Percentiles rank a stretch among this genome's conserved stretches.
These are phyloP conservation scores for Mycena crocata DNA, from an alignment of 768 basidiomycete genomes.

Conservation along the genomic window DNA sequence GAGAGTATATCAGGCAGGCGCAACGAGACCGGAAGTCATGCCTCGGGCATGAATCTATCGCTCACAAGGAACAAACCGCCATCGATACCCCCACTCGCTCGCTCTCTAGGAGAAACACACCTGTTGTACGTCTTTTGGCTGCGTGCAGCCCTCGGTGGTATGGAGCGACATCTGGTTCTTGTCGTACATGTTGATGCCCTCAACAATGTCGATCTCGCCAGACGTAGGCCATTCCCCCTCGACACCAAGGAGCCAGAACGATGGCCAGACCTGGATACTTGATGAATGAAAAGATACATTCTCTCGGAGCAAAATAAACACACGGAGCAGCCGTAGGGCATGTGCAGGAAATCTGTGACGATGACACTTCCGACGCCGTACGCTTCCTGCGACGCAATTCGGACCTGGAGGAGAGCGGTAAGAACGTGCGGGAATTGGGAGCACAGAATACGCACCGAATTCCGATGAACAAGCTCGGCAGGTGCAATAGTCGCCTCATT, in stretches of 20 bases:
- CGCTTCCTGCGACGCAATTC: neutral
- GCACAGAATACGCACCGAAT: slow-evolving; percentile 58
- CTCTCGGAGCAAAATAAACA: neutral
- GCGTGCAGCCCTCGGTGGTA: slow-evolving; percentile 52
- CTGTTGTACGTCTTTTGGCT: slow-evolving; percentile 40
- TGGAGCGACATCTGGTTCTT: slow-evolving; percentile 71
- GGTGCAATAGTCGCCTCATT: slow-evolving; percentile 64
- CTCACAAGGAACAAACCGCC: too few relatives aligned
- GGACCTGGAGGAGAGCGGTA: neutral
- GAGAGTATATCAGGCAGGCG: too few relatives aligned
- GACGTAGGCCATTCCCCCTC: slow-evolving; percentile 52
- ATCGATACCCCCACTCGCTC: too few relatives aligned
- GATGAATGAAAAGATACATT: slow-evolving; percentile 25
- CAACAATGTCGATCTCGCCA: slow-evolving; percentile 61
- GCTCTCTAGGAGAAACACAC: neutral
- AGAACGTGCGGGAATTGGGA: neutral
- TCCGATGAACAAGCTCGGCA: slow-evolving; percentile 58
- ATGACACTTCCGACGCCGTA: slow-evolving; percentile 49
- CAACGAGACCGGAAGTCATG: too few relatives aligned
- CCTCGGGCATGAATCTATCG: too few relatives aligned
- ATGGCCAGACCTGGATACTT: slow-evolving; percentile 55
- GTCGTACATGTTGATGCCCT: slow-evolving; percentile 64
- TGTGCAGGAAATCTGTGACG: slow-evolving; percentile 56
- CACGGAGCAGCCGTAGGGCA: slow-evolving; percentile 70
- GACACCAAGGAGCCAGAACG: slow-evolving; percentile 58